Evolutionary conservation across 164 flowering plant genomes (phyloP).

Genomic region (Magnolia sinica): DNA sequence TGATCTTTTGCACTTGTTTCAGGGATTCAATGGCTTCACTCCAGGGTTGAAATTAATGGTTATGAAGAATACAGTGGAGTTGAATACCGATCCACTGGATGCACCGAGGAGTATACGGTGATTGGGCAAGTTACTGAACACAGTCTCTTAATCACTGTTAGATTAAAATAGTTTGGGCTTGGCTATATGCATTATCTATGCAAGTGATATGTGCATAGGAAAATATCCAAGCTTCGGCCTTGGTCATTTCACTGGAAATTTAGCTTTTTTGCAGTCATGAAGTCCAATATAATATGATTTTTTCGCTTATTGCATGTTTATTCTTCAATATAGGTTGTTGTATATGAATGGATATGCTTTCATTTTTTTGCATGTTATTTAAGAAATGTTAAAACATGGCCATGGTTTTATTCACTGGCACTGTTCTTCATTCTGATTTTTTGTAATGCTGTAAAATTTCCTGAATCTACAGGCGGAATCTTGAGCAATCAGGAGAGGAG

Average conservation of each 20-base stretch:
- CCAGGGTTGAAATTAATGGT: constrained; percentile 79
- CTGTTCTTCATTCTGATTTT: constrained; percentile 5
- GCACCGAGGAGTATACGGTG: constrained; percentile 74
- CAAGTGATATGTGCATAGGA: background rate
- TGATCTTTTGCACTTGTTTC: constrained; percentile 10
- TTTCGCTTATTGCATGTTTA: background rate
- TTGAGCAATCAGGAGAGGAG: constrained; percentile 75
- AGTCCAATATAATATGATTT: too few species aligned
- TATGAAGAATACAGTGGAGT: constrained; percentile 88
- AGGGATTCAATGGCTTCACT: constrained; percentile 93
- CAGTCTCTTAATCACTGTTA: background rate
- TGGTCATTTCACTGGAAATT: background rate
- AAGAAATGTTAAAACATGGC: background rate
- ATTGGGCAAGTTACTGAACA: constrained; percentile 50
- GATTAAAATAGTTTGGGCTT: background rate
- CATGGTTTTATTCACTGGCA: constrained; percentile 2
- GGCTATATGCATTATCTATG: background rate
- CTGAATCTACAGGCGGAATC: constrained; percentile 40
- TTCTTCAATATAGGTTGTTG: background rate
- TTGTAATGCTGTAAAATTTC: background rate
- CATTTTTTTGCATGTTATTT: background rate
- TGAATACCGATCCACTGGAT: constrained; percentile 91
- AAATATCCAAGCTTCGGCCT: too few species aligned
- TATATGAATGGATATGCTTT: background rate
- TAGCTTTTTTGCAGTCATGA: background rate